Evolutionary conservation across 352 stramenopile genomes (phyloP).

Genomic region (Pseudoperonospora humuli): DNA sequence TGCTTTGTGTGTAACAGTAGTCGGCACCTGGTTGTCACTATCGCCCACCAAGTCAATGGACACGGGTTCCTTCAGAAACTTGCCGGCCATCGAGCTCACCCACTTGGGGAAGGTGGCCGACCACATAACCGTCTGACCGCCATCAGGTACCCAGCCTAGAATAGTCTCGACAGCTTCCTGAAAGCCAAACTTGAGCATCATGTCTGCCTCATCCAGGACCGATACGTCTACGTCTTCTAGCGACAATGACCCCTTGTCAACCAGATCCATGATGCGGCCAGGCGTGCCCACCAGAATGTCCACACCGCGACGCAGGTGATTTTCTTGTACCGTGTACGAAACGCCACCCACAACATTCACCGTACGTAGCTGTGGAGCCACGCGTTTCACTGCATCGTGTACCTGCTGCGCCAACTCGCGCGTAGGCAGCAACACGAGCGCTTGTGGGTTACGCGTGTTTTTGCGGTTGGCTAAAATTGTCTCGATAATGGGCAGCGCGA

Average conservation of each 20-base stretch:
- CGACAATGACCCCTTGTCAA: slow-evolving; percentile 89
- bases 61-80: slow-evolving; percentile 91
- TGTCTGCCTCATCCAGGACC: slow-evolving; percentile 95
- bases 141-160: slow-evolving; percentile 68
- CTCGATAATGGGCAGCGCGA: slow-evolving; percentile 73
- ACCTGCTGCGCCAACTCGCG: slow-evolving; percentile 97
- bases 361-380: slow-evolving; percentile 85
- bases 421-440: slow-evolving; percentile 94
- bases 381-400: slow-evolving; percentile 81
- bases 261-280: slow-evolving; percentile 94
- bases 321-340: slow-evolving; percentile 90
- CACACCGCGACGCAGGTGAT: slow-evolving; percentile 81
- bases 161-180: slow-evolving; percentile 96
- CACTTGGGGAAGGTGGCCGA: slow-evolving; percentile 94
- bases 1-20: slow-evolving; percentile 88
- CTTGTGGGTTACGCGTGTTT: slow-evolving; percentile 55
- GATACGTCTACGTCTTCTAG: slow-evolving; percentile 86
- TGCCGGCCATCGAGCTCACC: slow-evolving; percentile 89
- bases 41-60: slow-evolving; percentile 92
- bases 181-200: slow-evolving; percentile 99
- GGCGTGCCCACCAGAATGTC: slow-evolving; percentile 95
- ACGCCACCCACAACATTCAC: slow-evolving; percentile 91
- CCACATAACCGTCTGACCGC: slow-evolving; percentile 92
- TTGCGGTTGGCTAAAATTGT: slow-evolving; percentile 43
- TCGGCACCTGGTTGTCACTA: slow-evolving; percentile 69